Evolutionary conservation across 176 grass and related monocot species (phyloP).

Genomic region (Aegilops longissima): DNA sequence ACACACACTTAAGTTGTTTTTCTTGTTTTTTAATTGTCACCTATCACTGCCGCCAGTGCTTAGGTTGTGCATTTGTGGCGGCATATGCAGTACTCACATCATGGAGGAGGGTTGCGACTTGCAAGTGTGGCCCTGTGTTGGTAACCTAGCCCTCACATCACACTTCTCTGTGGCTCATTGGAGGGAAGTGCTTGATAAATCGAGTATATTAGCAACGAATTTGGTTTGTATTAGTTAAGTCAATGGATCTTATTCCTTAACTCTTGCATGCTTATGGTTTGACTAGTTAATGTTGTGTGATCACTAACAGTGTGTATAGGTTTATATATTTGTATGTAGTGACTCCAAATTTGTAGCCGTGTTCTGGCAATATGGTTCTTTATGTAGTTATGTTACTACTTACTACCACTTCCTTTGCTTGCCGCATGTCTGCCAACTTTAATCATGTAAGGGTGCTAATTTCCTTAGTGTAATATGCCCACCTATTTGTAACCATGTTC

Average conservation of each 20-base stretch:
- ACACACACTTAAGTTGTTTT: too few relatives aligned
- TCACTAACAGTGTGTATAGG: neutral
- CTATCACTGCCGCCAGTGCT: too few relatives aligned
- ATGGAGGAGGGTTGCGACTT: too few relatives aligned
- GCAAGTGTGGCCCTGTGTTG: neutral
- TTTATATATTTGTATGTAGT: neutral
- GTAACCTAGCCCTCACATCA: neutral
- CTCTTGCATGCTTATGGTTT: neutral
- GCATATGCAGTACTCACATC: too few relatives aligned
- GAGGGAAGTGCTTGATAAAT: neutral
- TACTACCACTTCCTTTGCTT: neutral
- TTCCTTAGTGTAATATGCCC: neutral
- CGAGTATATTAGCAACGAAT: neutral
- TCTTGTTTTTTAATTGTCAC: too few relatives aligned
- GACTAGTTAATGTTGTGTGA: neutral
- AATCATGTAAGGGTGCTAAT: constrained; percentile 2
- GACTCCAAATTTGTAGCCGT: neutral
- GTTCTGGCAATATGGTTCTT: neutral
- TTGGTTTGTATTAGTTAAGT: neutral
- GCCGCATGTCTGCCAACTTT: neutral
- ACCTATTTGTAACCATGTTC: neutral
- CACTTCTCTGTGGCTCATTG: neutral
- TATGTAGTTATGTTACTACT: neutral
- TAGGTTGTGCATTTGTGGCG: too few relatives aligned
- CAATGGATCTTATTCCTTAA: neutral